Evolutionary conservation across 2,329 filamentous ascomycete genomes (phyloP).

Genomic region (Simplicillium aogashimaense): DNA sequence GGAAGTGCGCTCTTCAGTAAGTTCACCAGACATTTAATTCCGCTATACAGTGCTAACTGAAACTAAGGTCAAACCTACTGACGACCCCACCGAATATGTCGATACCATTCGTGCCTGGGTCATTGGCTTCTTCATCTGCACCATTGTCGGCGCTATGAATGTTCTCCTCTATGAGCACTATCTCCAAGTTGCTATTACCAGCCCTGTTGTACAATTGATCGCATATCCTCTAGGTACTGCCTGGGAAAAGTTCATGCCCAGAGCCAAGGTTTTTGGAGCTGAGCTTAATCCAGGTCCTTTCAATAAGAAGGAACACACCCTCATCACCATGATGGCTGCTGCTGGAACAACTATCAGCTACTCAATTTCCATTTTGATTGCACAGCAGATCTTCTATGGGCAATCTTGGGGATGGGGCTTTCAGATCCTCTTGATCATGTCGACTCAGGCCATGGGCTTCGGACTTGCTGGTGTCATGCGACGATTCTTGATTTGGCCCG

Average conservation of each 20-base stretch:
- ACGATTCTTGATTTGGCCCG: constrained; percentile 49
- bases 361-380: constrained; percentile 29
- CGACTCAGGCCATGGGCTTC: constrained; percentile 53
- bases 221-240: constrained; percentile 22
- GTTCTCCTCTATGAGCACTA: constrained; percentile 23
- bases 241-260: constrained; percentile 22
- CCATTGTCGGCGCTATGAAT: constrained; percentile 46
- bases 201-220: constrained; percentile 34
- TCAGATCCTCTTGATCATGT: constrained; percentile 48
- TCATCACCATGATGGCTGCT: constrained; percentile 35
- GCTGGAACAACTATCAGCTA: constrained; percentile 23
- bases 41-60: neutral
- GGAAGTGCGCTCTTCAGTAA: constrained; percentile 24
- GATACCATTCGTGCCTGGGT: constrained; percentile 52
- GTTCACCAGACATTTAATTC: constrained; percentile 18
- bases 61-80: constrained; percentile 3
- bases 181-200: constrained; percentile 16
- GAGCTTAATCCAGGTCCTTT: constrained; percentile 29
- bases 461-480: constrained; percentile 50
- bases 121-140: constrained; percentile 47
- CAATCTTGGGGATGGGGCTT: constrained; percentile 46
- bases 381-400: constrained; percentile 35
- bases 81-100: constrained; percentile 11
- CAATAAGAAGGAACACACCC: constrained; percentile 37
- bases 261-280: constrained; percentile 16